Base-by-base conservation (phyloP, 2,329 filamentous ascomycete genomes). In the Cordyceps cicadae region DNA sequence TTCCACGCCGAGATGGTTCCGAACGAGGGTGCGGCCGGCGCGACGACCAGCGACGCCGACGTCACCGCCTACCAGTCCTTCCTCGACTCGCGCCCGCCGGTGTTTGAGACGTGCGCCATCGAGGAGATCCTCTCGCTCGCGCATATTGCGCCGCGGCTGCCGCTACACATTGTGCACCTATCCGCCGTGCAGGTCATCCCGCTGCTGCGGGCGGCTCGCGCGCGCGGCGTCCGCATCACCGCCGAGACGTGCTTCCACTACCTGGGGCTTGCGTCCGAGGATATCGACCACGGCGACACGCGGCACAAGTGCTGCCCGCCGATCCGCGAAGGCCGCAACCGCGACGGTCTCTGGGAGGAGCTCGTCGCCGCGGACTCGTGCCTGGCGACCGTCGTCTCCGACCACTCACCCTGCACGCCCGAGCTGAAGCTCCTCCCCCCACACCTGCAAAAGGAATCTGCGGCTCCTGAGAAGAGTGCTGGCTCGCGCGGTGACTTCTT, bases 1-100 rank as follows among this genome's bases (percentile, higher is more conserved):
- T 99, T 99, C 78, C 94, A 99, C 71, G 94, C 94, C 61, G 94
- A 99, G 75, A 97, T 97, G 92, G 87, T 95, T 14, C 92, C 93
- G n/a, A 90, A 91, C 19, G 89, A 92, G 66, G 77, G 89, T 54
- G 84, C 85, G 66, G 92, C 90, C 0, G 88, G 92, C 2, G 88
- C 89, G 58, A 90, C 94, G 71, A 85, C 86, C 29, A 86, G 90
- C 4, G 80, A 81, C 32, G 91, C 90, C 17, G 85, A 88, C 12
- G 77, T 92, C 29, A 87, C 87, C 58, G 79, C 87, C 34, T 99
- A 99, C 77, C 84, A 85, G 64, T 97, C 93, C 3, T 99, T 97
- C 78, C 83, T 99, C 49, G 86, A 90, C 64, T 97, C 93, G 3
- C 88, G 94, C 0, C 94, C 94, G 0, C 88, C 92, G 1, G 81